Evolutionary conservation across 257 asterid species (phyloP).

Genomic region (Verbena officinalis): DNA sequence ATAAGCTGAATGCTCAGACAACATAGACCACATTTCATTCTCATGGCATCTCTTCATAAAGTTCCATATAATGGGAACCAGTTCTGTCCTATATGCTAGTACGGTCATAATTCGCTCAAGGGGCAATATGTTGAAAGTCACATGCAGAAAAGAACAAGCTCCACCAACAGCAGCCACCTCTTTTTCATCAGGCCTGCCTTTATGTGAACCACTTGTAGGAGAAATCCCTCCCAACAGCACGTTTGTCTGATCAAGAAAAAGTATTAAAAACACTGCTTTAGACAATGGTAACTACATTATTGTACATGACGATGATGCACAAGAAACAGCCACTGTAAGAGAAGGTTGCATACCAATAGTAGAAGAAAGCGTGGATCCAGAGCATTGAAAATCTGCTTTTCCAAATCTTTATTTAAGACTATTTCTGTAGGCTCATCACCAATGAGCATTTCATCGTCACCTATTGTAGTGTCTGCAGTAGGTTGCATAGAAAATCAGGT

Average conservation of each 20-base stretch:
- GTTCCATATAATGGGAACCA: slow-evolving; percentile 84
- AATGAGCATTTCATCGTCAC: slow-evolving; percentile 76
- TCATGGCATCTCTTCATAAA: slow-evolving; percentile 84
- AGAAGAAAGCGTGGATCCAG: slow-evolving; percentile 77
- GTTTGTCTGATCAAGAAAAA: slow-evolving; percentile 61
- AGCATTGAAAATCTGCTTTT: slow-evolving; percentile 70
- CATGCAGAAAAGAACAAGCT: slow-evolving; percentile 86
- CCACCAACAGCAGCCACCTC: slow-evolving; percentile 84
- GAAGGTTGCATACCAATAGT: slow-evolving; percentile 63
- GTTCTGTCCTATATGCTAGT: slow-evolving; percentile 90
- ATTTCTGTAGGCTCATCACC: slow-evolving; percentile 53
- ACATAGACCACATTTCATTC: slow-evolving; percentile 73
- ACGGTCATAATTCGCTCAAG: slow-evolving; percentile 87
- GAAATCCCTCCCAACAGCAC: slow-evolving; percentile 64
- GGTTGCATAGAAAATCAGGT: slow-evolving; percentile 24
- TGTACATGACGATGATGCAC: slow-evolving; percentile 12
- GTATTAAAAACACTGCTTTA: slow-evolving; percentile 12
- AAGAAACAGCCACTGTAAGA: slow-evolving; percentile 11
- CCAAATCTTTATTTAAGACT: slow-evolving; percentile 67
- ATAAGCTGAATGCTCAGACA: slow-evolving; percentile 71
- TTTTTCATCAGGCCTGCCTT: slow-evolving; percentile 51
- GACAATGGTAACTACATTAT: slow-evolving; percentile 22
- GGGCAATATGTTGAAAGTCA: slow-evolving; percentile 76
- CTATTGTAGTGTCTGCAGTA: slow-evolving; percentile 51
- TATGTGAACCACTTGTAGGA: slow-evolving; percentile 41